Percentiles rank a stretch among this genome's conserved stretches.
These are phyloP conservation scores for Puccinia triticina DNA, from an alignment of 1,284 basidiomycete species.

Conservation along the genomic window DNA sequence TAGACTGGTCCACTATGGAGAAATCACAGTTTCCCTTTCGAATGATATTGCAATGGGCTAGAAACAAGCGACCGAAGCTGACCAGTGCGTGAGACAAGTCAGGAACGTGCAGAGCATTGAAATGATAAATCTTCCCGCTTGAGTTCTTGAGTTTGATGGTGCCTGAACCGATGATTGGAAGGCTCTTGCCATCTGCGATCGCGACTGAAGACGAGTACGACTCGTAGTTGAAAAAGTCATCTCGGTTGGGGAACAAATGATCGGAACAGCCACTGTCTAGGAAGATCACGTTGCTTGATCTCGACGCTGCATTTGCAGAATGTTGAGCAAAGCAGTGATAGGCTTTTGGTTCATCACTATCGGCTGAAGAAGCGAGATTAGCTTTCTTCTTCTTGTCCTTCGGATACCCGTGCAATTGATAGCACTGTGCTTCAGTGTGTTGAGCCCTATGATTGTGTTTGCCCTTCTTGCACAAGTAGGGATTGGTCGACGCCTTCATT, in stretches of 20 bases:
- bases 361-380: no score
- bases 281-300: background rate
- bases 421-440: background rate
- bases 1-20: background rate
- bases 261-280: slow-evolving; percentile 27
- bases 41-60: background rate
- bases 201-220: background rate
- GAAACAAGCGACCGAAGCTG: slow-evolving; percentile 22
- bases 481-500: no score
- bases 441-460: background rate
- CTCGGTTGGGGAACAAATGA: slow-evolving; percentile 13
- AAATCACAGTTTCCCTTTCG: background rate
- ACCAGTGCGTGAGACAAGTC: no score
- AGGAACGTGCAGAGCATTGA: no score
- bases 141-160: no score
- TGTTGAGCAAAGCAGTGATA: no score
- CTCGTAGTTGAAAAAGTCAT: background rate
- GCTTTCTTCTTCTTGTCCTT: no score
- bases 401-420: background rate
- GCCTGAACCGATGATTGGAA: no score
- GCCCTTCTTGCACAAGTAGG: background rate
- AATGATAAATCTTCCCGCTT: background rate
- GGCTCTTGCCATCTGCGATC: no score
- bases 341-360: no score
- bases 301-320: background rate